Evolutionary conservation across 2,329 filamentous ascomycete genomes (phyloP).

Genomic region (Fusarium sublunatum): DNA sequence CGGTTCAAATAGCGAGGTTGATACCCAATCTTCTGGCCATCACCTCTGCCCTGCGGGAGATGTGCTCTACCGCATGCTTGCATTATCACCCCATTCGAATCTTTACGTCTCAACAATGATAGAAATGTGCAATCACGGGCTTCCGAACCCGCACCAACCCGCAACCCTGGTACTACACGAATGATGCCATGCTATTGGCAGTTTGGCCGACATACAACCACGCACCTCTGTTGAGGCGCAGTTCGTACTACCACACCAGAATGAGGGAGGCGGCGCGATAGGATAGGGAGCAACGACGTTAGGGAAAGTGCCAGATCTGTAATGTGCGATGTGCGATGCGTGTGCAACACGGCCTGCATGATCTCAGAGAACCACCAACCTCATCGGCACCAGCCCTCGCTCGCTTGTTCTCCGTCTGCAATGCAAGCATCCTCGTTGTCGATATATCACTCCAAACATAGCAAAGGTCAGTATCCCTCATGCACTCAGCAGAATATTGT

Average conservation of each 20-base stretch:
- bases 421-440: conserved; percentile 27
- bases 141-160: conserved; percentile 41
- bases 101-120: neutral
- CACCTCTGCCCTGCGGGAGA: neutral
- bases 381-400: conserved; percentile 42
- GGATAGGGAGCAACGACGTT: conserved; percentile 30
- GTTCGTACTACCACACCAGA: conserved; percentile 35
- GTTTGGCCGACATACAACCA: conserved; percentile 34
- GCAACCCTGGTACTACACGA: conserved; percentile 39
- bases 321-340: conserved; percentile 36
- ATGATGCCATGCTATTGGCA: conserved; percentile 40
- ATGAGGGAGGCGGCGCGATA: conserved; percentile 28
- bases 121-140: conserved; percentile 4
- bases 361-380: conserved; percentile 45
- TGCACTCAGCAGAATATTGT: conserved; percentile 13
- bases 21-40: neutral
- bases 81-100: conserved; percentile 9
- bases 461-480: conserved; percentile 1
- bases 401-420: conserved; percentile 42
- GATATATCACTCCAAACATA: conserved; percentile 12
- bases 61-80: conserved; percentile 4
- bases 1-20: conserved; percentile 35
- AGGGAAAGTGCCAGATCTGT: conserved; percentile 45
- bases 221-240: conserved; percentile 22
- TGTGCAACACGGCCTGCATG: conserved; percentile 46